phyloP scores from a whole-genome alignment of 805 yeast species.

The Yarrowia bubula region DNA sequence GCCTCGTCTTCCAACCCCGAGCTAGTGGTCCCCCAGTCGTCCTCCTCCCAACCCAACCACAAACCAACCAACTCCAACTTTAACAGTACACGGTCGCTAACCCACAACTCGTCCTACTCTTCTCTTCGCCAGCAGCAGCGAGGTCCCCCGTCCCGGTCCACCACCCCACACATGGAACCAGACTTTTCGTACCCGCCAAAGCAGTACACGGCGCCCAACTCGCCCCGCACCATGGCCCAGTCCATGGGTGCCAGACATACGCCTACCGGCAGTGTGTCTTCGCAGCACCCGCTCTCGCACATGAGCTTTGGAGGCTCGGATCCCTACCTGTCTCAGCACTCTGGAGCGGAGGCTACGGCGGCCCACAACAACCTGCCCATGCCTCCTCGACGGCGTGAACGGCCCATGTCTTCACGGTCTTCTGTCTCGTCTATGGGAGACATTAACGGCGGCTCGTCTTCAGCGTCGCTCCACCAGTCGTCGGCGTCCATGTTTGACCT shows the following conservation, averaged over 20 bases:
- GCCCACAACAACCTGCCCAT: constrained; percentile 27
- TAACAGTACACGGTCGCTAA: constrained; percentile 22
- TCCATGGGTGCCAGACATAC: constrained; percentile 24
- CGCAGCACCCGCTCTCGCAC: constrained; percentile 22
- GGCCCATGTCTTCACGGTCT: constrained; percentile 26
- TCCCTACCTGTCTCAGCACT: constrained; percentile 23
- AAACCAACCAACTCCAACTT: constrained; percentile 19
- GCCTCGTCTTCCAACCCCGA: constrained; percentile 2
- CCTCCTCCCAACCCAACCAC: constrained; percentile 19
- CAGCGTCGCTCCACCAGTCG: constrained; percentile 25
- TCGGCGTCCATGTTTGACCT: constrained; percentile 35
- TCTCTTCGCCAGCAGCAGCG: constrained; percentile 24
- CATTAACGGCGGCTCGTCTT: constrained; percentile 4
- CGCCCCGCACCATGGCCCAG: constrained; percentile 25
- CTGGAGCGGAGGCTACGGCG: constrained; percentile 20
- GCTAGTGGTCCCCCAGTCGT: background rate
- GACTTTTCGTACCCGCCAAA: constrained; percentile 21
- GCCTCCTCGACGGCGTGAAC: constrained; percentile 24
- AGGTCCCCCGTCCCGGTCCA: constrained; percentile 17
- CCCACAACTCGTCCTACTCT: constrained; percentile 23
- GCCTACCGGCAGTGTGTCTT: constrained; percentile 11
- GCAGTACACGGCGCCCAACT: constrained; percentile 23
- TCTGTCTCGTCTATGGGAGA: constrained; percentile 29
- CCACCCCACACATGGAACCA: constrained; percentile 14
- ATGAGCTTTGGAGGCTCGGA: constrained; percentile 20